Percentiles rank a stretch among this genome's conserved stretches.
These are phyloP conservation scores for Epichloe gansuensis DNA, from an alignment of 2,329 filamentous ascomycete genomes.

Conservation along the genomic window DNA sequence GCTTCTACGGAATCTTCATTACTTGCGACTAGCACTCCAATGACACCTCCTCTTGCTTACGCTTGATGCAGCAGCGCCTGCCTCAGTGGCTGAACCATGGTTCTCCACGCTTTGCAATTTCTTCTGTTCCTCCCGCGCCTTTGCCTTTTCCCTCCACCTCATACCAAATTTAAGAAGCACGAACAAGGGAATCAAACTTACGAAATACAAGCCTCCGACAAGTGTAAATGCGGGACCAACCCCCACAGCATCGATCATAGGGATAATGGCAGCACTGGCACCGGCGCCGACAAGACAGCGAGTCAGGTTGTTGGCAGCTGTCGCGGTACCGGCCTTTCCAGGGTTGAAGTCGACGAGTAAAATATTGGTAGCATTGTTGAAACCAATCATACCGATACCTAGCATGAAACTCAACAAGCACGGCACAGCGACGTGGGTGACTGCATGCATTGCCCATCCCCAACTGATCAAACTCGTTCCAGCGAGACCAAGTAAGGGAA, in stretches of 20 bases:
- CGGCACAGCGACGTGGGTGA: constrained; percentile 30
- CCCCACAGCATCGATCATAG: constrained; percentile 38
- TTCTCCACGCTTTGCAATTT: constrained; percentile 4
- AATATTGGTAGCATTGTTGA: constrained; percentile 38
- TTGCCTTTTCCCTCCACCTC: constrained; percentile 27
- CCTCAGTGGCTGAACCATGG: too few species aligned
- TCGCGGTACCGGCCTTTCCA: constrained; percentile 36
- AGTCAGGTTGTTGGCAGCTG: constrained; percentile 43
- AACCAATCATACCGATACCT: constrained; percentile 37
- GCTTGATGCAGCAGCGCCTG: too few species aligned
- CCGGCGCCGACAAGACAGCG: constrained; percentile 42
- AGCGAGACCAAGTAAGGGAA: constrained; percentile 38
- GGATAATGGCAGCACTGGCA: constrained; percentile 36
- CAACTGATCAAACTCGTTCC: constrained; percentile 34
- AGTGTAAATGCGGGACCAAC: constrained; percentile 39
- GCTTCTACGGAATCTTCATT: too few species aligned
- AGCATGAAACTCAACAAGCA: constrained; percentile 33
- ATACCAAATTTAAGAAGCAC: constrained; percentile 29
- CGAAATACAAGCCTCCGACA: constrained; percentile 28
- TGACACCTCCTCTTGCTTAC: too few species aligned
- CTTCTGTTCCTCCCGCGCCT: constrained; percentile 14
- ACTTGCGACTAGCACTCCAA: too few species aligned
- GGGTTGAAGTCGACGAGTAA: constrained; percentile 45
- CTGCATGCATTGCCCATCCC: constrained; percentile 37
- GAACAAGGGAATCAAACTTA: constrained; percentile 26